Percentiles rank a stretch among this genome's conserved stretches.
phyloP scores from a whole-genome alignment of 1,284 basidiomycete species.

The Dichomitus squalens region DNA sequence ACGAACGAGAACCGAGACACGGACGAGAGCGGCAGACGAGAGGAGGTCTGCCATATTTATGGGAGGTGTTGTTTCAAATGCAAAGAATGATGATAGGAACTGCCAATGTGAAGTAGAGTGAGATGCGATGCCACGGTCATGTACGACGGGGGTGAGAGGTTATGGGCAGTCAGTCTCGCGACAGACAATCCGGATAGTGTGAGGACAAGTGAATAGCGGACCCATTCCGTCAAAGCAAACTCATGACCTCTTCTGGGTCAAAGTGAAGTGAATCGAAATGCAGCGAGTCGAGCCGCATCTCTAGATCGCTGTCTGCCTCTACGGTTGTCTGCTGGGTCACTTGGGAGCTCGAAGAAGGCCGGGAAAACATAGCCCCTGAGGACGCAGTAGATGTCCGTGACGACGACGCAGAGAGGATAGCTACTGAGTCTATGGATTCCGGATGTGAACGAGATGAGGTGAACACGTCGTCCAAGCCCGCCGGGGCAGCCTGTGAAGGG shows the following conservation, averaged over 20 bases:
- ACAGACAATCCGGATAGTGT: not conserved
- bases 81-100: not conserved
- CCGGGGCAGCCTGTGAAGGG: conserved; percentile 5
- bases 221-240: conserved; percentile 34
- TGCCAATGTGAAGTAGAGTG: not conserved
- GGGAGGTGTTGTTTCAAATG: not conserved
- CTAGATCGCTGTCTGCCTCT: conserved; percentile 41
- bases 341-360: conserved; percentile 14
- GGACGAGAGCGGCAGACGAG: not conserved
- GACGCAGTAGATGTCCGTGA: conserved; percentile 10
- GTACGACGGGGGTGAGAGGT: not conserved
- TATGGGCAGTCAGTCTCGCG: not conserved
- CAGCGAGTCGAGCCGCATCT: conserved; percentile 68
- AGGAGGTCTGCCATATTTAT: not conserved
- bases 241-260: conserved; percentile 48
- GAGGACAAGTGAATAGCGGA: not conserved
- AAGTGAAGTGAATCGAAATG: conserved; percentile 71
- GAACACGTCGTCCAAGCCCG: conserved; percentile 13
- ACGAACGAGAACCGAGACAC: not conserved
- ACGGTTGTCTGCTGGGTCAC: not conserved
- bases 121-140: not conserved
- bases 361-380: conserved; percentile 5
- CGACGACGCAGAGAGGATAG: conserved; percentile 15
- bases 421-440: conserved; percentile 15
- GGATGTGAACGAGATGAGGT: conserved; percentile 9